Evolutionary conservation across 2,329 filamentous ascomycete species (phyloP), one percentile per base, ranked within the genome.

Genomic region (Didymosphaeria variabile): DNA sequence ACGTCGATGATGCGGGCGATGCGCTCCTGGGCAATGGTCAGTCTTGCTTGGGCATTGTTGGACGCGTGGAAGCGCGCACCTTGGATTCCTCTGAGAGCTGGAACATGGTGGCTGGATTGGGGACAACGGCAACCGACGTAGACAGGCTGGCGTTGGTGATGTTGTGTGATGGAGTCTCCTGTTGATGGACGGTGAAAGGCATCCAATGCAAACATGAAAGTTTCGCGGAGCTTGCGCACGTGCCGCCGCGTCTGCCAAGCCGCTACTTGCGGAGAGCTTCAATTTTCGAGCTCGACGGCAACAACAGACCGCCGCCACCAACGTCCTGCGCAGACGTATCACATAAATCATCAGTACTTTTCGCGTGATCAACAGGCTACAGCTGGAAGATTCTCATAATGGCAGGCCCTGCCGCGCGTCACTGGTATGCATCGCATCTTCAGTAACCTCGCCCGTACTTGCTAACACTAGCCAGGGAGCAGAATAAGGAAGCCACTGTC

Each of bases 401-500:
- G 87, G 75, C 76, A 26, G 74, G 88, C 81, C 69, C 76, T 8
- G 74, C 89, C 82, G 85, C 89, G 83, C 85, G 91, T 75, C 92
- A 94, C 81, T 95, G 91, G 91, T 91, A 85, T 69, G 83, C 71
- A 44, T 40, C 31, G 42, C 26, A 46, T 31, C 8, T 13, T 47
- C 23, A 15, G n/a, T 4, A 15, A 34, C 19, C 15, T 23, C 38
- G 13, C 55, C 29, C 36, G n/a, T 21, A 45, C 53, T 50, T 49
- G 55, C 70, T 75, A 56, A 75, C 57, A n/a, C 51, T 57, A 49
- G 34, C 23, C 56, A 79, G 76, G 77, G 77, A 97, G 79, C 94
- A 98, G 84, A 94, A 98, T 81, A 97, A 97, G 80, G 94, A 98
- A 81, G 93, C 93, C 70, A 98, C 95, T 45, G 92, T 98, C 78